Conservation (phyloP, 2,329 filamentous ascomycete genomes). For the Byssoonygena ceratinophila region DNA sequence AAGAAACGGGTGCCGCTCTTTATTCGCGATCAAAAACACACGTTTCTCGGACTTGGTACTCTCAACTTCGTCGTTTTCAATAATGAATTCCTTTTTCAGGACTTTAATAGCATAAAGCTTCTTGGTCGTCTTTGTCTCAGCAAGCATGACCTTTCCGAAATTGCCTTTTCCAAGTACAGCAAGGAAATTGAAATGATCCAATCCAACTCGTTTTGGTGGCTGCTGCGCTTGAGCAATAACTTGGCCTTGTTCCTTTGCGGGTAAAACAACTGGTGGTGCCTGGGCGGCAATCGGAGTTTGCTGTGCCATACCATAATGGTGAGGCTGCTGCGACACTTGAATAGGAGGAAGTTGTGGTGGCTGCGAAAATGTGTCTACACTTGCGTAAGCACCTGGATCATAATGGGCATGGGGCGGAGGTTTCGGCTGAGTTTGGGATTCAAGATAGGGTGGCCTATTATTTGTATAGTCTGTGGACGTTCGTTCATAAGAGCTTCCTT, state of each 20-base stretch:
- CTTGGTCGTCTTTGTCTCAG: slow-evolving; percentile 85
- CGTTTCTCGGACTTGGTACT: slow-evolving; percentile 96
- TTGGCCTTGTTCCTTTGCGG: slow-evolving; percentile 39
- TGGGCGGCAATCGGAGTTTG: slow-evolving; percentile 23
- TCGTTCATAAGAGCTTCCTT: slow-evolving; percentile 35
- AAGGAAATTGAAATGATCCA: slow-evolving; percentile 98
- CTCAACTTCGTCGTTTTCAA: slow-evolving; percentile 98
- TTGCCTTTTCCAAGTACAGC: slow-evolving; percentile 97
- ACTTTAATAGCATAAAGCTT: slow-evolving; percentile 98
- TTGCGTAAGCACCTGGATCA: slow-evolving; percentile 35
- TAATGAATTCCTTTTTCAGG: slow-evolving; percentile 99
- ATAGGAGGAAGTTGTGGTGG: slow-evolving; percentile 17
- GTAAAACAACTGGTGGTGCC: slow-evolving; percentile 31
- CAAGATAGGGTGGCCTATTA: slow-evolving; percentile 26
- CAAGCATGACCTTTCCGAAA: slow-evolving; percentile 99
- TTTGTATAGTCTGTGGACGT: slow-evolving; percentile 36
- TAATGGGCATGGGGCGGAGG: slow-evolving; percentile 40
- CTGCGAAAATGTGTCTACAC: slow-evolving; percentile 21
- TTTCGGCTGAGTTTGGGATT: slow-evolving; percentile 31
- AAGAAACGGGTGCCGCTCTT: slow-evolving; percentile 91
- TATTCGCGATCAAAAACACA: slow-evolving; percentile 93
- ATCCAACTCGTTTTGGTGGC: slow-evolving; percentile 57
- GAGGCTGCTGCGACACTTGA: slow-evolving; percentile 15
- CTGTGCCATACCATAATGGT: slow-evolving; percentile 16
- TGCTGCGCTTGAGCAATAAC: slow-evolving; percentile 23